Evolutionary conservation across 2,329 filamentous ascomycete genomes (phyloP), one percentile per base, ranked within the genome.

Genomic region (Rutstroemia sp.): DNA sequence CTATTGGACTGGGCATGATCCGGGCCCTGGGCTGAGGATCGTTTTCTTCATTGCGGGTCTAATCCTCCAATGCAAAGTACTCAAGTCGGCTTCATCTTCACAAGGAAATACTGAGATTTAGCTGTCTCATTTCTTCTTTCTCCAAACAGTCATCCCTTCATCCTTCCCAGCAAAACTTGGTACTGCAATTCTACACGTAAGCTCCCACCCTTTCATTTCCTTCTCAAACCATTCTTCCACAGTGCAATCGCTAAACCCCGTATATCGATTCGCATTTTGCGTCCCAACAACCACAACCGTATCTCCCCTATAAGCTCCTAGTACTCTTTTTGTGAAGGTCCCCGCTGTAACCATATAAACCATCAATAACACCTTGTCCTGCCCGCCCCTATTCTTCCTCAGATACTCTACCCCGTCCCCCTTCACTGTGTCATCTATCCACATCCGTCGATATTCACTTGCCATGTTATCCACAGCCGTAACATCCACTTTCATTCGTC

Each of bases 151-250:
- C 55, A 90, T 65, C 0, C 83, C 87, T 71, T 91, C 87, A 64
- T 91, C 87, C 69, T 90, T 90, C 27, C 84, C 87, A 2, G 86
- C 82, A 70, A 90, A 90, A 68, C 84, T 88, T 21, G 86, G 86
- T 66, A 91, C 68, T 4, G 86, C 78, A 59, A 89, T 75, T 72
- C 87, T 83, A 14, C 81, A 76, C 2, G 80, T 75, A 68, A 80
- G 78, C 50, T 77, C 75, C 79, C 83, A 90, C 1, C 73, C 75
- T 25, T 66, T 68, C 63, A 81, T 76, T 65, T 85, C 79, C 48
- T 69, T 72, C 58, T 71, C 77, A 72, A 89, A 83, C 73, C 82
- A 90, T 65, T 84, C 77, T 63, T 84, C 84, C 68, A 88, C 81
- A 23, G 78, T 83, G 69, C 78, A 73, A 61, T 78, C 75, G 54